Evolutionary conservation across 2,329 filamentous ascomycete species (phyloP).

Genomic region (Alternaria sp.): DNA sequence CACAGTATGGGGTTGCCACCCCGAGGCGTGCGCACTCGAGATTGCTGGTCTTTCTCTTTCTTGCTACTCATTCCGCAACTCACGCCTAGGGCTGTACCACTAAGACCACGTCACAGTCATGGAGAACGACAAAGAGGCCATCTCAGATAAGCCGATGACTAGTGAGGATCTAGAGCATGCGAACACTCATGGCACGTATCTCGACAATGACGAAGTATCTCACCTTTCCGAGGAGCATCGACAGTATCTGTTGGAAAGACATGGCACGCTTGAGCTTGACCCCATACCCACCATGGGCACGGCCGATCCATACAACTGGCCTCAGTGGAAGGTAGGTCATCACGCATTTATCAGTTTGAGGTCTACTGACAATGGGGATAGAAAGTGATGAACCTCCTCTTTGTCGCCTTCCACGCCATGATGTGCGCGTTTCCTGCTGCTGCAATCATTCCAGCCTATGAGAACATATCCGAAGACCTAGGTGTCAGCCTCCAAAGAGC

Average conservation of each 20-base stretch:
- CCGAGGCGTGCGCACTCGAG: background rate
- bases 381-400: conserved; percentile 60
- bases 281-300: conserved; percentile 59
- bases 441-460: conserved; percentile 62
- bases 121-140: conserved; percentile 11
- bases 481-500: conserved; percentile 56
- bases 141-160: conserved; percentile 6
- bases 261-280: conserved; percentile 62
- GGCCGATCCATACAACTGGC: conserved; percentile 64
- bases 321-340: conserved; percentile 54
- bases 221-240: conserved; percentile 53
- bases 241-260: conserved; percentile 58
- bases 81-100: background rate
- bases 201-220: conserved; percentile 34
- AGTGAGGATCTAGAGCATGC: conserved; percentile 33
- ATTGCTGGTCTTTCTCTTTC: background rate
- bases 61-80: background rate
- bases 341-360: background rate
- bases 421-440: conserved; percentile 64
- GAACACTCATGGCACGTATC: conserved; percentile 37
- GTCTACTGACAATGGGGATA: conserved; percentile 24
- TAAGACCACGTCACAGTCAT: conserved; percentile 1
- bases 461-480: conserved; percentile 60
- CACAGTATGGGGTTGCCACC: conserved; percentile 13
- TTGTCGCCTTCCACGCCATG: conserved; percentile 64